Evolutionary conservation across 768 basidiomycete genomes (phyloP), one percentile per base, ranked within the genome.

Genomic region (Kwoniella dejecticola): DNA sequence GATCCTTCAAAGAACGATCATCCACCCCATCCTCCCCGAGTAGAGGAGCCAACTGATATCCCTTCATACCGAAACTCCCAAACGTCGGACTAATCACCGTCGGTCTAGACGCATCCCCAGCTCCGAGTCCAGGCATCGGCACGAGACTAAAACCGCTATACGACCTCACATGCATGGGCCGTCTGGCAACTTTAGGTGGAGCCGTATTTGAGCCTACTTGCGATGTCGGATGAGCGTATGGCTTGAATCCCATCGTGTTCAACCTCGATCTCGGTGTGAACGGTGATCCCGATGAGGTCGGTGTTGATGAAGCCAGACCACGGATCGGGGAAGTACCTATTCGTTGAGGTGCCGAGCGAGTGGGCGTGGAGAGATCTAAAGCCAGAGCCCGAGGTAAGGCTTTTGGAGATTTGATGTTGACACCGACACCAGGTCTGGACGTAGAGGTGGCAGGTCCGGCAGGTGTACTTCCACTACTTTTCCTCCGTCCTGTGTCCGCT

Each of bases 241-340:
- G 46, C 29, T 57, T 57, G 56, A 57, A 57, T 2, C n/a, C 56
- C 36, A 57, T 36, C 3, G 23, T 48, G 6, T 38, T 48, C 12
- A 57, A 7, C 17, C 17, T 47, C 1, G 56, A 48, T 19, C 17
- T 33, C 4, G 56, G 56, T 1, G 56, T 48, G 11, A 19, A 27
- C 3, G 56, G 56, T n/a, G 56, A 42, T n/a, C n/a, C n/a, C n/a
- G n/a, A n/a, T n/a, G n/a, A n/a, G n/a, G n/a, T n/a, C 23, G 33
- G 26, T 23, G 29, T 38, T 21, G 33, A 4, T 21, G 11, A 27
- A 17, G 53, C 15, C 19, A 5, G 10, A 23, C 1, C 12, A 40
- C 42, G 30, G 42, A 45, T 56, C 4, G 29, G 29, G 21, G 42
- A 30, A 12, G 29, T 31, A 6, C 19, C 2, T 27, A 44, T 19